phyloP scores from a whole-genome alignment of 371 early-diverging fungal species.

The Mortierella sp. region DNA sequence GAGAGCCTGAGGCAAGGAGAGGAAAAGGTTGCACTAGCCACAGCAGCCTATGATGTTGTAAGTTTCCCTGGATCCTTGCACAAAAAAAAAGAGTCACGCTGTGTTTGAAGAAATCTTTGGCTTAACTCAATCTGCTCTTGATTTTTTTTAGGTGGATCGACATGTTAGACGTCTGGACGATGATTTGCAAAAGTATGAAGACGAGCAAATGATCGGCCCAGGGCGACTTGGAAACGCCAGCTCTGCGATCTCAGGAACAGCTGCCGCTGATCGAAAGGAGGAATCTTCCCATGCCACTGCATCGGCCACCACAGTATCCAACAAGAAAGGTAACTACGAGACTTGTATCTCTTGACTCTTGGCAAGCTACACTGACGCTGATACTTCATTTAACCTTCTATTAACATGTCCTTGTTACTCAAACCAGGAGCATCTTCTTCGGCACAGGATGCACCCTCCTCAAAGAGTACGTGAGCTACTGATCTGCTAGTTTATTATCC shows the following conservation, averaged over 20 bases:
- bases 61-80: background rate
- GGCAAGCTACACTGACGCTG: background rate
- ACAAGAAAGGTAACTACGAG: conserved; percentile 37
- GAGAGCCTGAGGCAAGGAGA: conserved; percentile 90
- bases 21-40: conserved; percentile 92
- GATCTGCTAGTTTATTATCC: background rate
- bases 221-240: conserved; percentile 56
- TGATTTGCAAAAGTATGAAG: conserved; percentile 91
- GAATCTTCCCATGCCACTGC: conserved; percentile 38
- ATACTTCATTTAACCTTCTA: background rate
- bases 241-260: conserved; percentile 18
- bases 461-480: conserved; percentile 35
- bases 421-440: conserved; percentile 23
- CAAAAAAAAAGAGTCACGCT: background rate
- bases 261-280: conserved; percentile 47
- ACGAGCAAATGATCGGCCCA: conserved; percentile 83
- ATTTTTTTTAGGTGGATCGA: conserved; percentile 80
- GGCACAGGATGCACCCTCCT: conserved; percentile 33
- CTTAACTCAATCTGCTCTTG: background rate
- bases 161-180: conserved; percentile 93
- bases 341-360: background rate
- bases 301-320: conserved; percentile 21
- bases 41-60: conserved; percentile 93
- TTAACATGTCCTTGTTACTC: background rate
- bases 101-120: background rate